phyloP scores from a whole-genome alignment of 1,139 yeast species.

The Candida sanyaensis region DNA sequence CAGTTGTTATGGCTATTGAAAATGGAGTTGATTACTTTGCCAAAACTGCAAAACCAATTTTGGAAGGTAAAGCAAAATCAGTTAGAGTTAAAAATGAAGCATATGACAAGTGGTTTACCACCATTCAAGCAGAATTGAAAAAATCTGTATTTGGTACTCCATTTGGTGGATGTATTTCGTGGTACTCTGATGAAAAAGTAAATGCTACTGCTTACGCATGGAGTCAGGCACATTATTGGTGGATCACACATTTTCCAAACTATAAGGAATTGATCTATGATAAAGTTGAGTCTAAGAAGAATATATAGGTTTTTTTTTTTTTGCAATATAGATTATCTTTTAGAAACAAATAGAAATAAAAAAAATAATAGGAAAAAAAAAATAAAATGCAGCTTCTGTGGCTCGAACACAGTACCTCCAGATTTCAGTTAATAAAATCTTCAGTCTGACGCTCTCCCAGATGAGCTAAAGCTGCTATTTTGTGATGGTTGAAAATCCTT shows the following conservation, averaged over 20 bases:
- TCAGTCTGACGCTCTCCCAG: constrained; percentile 61
- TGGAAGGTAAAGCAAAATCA: constrained; percentile 31
- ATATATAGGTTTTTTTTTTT: not conserved
- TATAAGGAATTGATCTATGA: constrained; percentile 27
- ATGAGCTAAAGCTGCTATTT: constrained; percentile 25
- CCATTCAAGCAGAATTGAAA: constrained; percentile 28
- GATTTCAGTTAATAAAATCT: constrained; percentile 29
- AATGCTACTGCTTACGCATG: constrained; percentile 43
- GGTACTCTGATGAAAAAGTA: constrained; percentile 34
- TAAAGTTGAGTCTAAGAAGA: not conserved
- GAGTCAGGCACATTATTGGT: constrained; percentile 38
- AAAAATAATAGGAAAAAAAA: not conserved
- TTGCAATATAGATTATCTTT: too few relatives aligned
- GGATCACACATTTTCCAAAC: constrained; percentile 28
- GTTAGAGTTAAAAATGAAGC: constrained; percentile 34
- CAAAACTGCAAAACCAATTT: constrained; percentile 27
- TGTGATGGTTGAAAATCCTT: too few relatives aligned
- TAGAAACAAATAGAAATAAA: too few relatives aligned
- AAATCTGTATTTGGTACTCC: constrained; percentile 39
- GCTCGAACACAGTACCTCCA: constrained; percentile 61
- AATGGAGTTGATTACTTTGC: constrained; percentile 31
- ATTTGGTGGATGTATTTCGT: constrained; percentile 47
- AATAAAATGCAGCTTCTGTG: constrained; percentile 47
- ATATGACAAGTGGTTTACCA: constrained; percentile 38
- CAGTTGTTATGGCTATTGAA: constrained; percentile 45